Evolutionary conservation across 176 grass and related monocot species (phyloP).

Genomic region (Bolboschoenus planiculmis): DNA sequence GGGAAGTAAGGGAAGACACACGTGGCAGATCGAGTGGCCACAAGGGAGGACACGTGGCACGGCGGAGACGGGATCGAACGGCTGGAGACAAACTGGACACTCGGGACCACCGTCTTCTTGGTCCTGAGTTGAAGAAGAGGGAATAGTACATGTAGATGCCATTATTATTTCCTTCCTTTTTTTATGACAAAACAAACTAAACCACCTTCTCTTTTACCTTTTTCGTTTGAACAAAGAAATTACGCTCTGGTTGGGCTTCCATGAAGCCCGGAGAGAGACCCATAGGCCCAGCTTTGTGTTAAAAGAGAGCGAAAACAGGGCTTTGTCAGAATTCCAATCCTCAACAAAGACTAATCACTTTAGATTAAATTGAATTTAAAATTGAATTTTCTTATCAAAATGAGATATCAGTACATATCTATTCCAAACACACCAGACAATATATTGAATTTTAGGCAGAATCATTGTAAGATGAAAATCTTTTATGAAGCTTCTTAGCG

Average conservation of each 20-base stretch:
- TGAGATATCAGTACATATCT: too few species aligned
- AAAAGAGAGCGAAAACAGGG: too few species aligned
- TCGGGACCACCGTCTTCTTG: conserved; percentile 49
- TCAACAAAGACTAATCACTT: too few species aligned
- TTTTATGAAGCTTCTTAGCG: background rate
- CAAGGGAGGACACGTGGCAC: conserved; percentile 78
- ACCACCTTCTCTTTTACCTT: background rate
- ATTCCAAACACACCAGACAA: background rate
- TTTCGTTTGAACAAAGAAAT: background rate
- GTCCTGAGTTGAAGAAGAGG: background rate
- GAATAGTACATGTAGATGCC: background rate
- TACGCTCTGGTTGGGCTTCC: too few species aligned
- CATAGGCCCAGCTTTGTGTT: too few species aligned
- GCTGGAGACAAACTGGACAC: conserved; percentile 78
- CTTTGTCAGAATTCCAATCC: too few species aligned
- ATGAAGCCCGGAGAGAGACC: too few species aligned
- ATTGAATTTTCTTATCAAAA: background rate
- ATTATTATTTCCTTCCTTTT: background rate
- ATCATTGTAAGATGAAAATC: background rate
- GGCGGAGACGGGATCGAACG: conserved; percentile 31
- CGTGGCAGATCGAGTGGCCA: conserved; percentile 69
- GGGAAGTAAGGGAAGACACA: conserved; percentile 62
- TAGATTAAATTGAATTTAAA: background rate
- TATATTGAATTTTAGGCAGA: background rate
- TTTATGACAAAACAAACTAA: too few species aligned